Conservation (phyloP, 108 stramenopile species). For the Fragilaria radians region DNA sequence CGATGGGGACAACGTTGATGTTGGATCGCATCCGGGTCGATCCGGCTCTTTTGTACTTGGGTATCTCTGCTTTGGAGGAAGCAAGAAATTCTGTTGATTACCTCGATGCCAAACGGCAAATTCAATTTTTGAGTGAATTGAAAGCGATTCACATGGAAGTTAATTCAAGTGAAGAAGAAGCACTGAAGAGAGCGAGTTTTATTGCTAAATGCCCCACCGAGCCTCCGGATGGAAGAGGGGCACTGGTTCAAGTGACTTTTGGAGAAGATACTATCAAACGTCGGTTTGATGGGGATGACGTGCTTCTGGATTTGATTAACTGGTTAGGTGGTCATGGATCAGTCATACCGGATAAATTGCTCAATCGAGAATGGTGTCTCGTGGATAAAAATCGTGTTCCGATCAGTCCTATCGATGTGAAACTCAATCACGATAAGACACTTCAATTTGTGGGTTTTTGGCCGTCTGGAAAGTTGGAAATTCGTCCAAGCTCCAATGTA, state of each 20-base stretch:
- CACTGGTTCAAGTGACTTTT: slow-evolving; percentile 33
- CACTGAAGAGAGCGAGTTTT: slow-evolving; percentile 26
- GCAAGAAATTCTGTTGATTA: slow-evolving; percentile 52
- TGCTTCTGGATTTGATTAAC: slow-evolving; percentile 60
- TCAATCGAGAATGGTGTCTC: slow-evolving; percentile 61
- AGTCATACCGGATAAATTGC: slow-evolving; percentile 43
- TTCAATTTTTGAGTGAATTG: slow-evolving; percentile 29
- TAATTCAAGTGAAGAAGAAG: slow-evolving; percentile 23
- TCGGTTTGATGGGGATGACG: slow-evolving; percentile 82
- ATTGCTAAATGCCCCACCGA: slow-evolving; percentile 59
- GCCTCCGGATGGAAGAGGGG: slow-evolving; percentile 50
- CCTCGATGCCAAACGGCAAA: slow-evolving; percentile 27
- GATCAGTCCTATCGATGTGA: slow-evolving; percentile 33
- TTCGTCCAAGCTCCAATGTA: slow-evolving; percentile 41
- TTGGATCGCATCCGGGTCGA: slow-evolving; percentile 51
- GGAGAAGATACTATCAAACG: slow-evolving; percentile 35
- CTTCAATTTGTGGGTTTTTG: slow-evolving; percentile 75
- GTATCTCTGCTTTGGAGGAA: slow-evolving; percentile 74
- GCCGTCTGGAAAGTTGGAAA: slow-evolving; percentile 69
- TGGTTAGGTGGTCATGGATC: slow-evolving; percentile 74
- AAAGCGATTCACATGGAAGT: slow-evolving; percentile 14
- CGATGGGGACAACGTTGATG: slow-evolving; percentile 12
- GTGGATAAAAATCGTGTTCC: slow-evolving; percentile 64
- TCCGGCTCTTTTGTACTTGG: slow-evolving; percentile 65
- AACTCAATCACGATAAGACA: slow-evolving; percentile 34